Evolutionary conservation across 2,329 filamentous ascomycete species (phyloP).

Genomic region (Sphaceloma murrayae): DNA sequence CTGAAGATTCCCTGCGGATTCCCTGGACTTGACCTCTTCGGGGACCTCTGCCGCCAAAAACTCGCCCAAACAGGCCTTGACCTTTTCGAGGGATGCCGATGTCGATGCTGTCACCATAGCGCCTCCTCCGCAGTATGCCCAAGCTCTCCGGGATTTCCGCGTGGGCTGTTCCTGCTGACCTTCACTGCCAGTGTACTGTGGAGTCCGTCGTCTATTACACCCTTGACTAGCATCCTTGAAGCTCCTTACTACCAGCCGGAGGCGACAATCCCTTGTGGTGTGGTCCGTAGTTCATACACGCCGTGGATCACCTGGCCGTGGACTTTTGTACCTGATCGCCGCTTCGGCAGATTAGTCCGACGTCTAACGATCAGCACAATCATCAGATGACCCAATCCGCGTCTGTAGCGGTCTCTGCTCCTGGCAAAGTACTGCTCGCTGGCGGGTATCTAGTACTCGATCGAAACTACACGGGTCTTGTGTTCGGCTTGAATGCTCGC

Average conservation of each 20-base stretch:
- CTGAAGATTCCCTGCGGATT: not conserved
- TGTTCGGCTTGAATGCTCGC: conserved; percentile 55
- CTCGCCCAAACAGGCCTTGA: not conserved
- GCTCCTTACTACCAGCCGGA: not conserved
- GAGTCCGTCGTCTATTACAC: not conserved
- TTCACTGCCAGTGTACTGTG: conserved; percentile 4
- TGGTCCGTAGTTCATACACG: not conserved
- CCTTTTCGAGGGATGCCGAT: not conserved
- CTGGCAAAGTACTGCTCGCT: conserved; percentile 89
- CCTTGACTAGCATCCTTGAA: too few species aligned
- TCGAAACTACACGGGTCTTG: conserved; percentile 66
- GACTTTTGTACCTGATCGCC: conserved; percentile 13
- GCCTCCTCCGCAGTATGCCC: not conserved
- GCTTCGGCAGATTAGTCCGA: conserved; percentile 11
- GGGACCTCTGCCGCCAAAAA: conserved; percentile 2
- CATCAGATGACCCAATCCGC: conserved; percentile 19
- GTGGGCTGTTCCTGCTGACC: conserved; percentile 11
- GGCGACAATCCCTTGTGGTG: conserved; percentile 3
- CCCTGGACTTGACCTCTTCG: not conserved
- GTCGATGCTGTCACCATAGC: conserved; percentile 5
- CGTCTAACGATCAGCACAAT: conserved; percentile 9
- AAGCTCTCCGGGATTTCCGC: conserved; percentile 4
- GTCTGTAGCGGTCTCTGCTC: conserved; percentile 59
- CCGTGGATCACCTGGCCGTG: not conserved
- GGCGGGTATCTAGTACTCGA: conserved; percentile 94